Percentiles rank a stretch among this genome's conserved stretches.
Evolutionary conservation across 2,329 filamentous ascomycete species (phyloP).

Genomic region (Emergomyces orientalis): DNA sequence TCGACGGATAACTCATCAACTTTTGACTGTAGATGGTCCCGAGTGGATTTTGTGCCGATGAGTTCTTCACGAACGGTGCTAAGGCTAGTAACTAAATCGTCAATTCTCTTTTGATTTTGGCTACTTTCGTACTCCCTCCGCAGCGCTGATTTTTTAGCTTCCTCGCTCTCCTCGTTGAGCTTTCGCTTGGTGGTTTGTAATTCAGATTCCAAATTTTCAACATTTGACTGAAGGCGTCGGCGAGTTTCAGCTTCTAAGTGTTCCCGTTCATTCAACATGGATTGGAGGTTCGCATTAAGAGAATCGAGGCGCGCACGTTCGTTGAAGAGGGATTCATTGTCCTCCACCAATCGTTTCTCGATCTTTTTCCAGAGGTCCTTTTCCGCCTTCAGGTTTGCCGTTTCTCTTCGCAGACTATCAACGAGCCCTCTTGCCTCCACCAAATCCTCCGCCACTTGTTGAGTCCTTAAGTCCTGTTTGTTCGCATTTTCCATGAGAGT

Average conservation of each 20-base stretch:
- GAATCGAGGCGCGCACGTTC: constrained; percentile 78
- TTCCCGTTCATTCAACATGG: constrained; percentile 83
- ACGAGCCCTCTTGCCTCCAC: constrained; percentile 72
- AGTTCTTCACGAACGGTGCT: constrained; percentile 78
- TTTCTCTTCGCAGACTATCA: constrained; percentile 84
- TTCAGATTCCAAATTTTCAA: constrained; percentile 72
- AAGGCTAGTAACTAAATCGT: constrained; percentile 75
- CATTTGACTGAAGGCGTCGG: constrained; percentile 66
- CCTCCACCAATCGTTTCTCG: constrained; percentile 75
- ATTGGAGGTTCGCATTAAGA: constrained; percentile 75
- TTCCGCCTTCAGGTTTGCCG: constrained; percentile 85
- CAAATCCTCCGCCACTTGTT: constrained; percentile 87
- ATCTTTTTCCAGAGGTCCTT: constrained; percentile 93
- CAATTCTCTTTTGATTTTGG: constrained; percentile 82
- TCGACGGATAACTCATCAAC: constrained; percentile 86
- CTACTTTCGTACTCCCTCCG: constrained; percentile 85
- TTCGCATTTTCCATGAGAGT: constrained; percentile 70
- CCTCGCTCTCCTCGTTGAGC: constrained; percentile 71
- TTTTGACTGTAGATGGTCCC: constrained; percentile 78
- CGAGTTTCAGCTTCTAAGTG: constrained; percentile 71
- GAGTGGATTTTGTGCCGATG: constrained; percentile 72
- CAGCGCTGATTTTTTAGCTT: constrained; percentile 69
- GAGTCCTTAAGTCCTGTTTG: constrained; percentile 80
- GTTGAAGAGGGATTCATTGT: constrained; percentile 74
- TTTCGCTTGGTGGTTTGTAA: constrained; percentile 71